Conservation (phyloP, 2,329 filamentous ascomycete species). For the Westerdykella ornata region DNA sequence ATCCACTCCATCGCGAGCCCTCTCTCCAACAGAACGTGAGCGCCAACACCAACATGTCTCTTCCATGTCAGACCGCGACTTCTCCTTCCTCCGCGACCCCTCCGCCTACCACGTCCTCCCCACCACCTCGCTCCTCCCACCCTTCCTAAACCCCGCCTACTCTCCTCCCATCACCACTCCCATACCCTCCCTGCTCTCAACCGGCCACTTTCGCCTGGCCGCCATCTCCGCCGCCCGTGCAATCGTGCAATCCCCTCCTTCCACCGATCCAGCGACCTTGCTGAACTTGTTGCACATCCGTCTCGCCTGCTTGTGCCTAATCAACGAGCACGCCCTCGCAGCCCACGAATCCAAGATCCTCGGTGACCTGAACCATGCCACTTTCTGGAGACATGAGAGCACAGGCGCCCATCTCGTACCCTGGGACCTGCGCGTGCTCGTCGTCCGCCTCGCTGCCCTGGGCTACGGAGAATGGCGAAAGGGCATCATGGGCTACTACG, state of each 20-base stretch:
- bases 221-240: slow-evolving; percentile 61
- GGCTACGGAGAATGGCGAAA: slow-evolving; percentile 78
- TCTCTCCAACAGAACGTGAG: slow-evolving; percentile 12
- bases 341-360: slow-evolving; percentile 57
- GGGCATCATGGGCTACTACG: slow-evolving; percentile 85
- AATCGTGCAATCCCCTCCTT: slow-evolving; percentile 46
- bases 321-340: slow-evolving; percentile 55
- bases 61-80: slow-evolving; percentile 56
- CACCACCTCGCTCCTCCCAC: slow-evolving; percentile 51
- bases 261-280: slow-evolving; percentile 58
- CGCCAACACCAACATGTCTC: slow-evolving; percentile 13
- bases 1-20: slow-evolving; percentile 12
- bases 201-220: slow-evolving; percentile 73
- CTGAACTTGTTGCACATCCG: slow-evolving; percentile 75
- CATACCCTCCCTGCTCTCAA: slow-evolving; percentile 59
- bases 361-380: slow-evolving; percentile 53
- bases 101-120: slow-evolving; percentile 79
- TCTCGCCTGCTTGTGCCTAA: slow-evolving; percentile 72
- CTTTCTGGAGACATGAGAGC: slow-evolving; percentile 47
- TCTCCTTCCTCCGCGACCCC: slow-evolving; percentile 71
- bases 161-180: slow-evolving; percentile 56
- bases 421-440: slow-evolving; percentile 78
- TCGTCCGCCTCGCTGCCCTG: slow-evolving; percentile 75
- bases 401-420: slow-evolving; percentile 57
- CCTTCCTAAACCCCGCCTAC: slow-evolving; percentile 64